phyloP scores from a whole-genome alignment of 108 stramenopile genomes.

The Conticribra weissflogii region DNA sequence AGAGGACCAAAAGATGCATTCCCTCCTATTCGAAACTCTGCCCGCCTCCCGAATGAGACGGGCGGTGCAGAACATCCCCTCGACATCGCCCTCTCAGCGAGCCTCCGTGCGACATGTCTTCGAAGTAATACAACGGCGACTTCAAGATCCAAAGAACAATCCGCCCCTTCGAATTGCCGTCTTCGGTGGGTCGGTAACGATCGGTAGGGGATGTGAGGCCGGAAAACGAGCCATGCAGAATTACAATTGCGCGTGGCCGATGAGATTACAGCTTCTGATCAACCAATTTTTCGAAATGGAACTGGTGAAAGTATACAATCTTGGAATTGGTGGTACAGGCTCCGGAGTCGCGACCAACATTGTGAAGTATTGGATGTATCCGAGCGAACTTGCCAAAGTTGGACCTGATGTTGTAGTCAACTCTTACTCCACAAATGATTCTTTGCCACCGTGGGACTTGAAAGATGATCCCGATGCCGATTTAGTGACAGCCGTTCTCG shows the following conservation, averaged over 20 bases:
- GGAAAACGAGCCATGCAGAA: neutral
- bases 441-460: neutral
- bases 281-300: conserved; percentile 1
- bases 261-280: conserved; percentile 2
- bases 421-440: conserved; percentile 12
- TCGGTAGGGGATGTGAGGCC: conserved; percentile 5
- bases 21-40: neutral
- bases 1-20: neutral
- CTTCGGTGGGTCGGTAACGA: conserved; percentile 30
- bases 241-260: conserved; percentile 22
- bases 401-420: conserved; percentile 11
- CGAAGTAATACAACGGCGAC: conserved; percentile 15
- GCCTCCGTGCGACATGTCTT: conserved; percentile 7
- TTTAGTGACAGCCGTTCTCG: neutral
- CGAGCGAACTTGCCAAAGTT: neutral
- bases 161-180: conserved; percentile 35
- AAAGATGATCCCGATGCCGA: neutral
- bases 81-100: neutral
- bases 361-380: conserved; percentile 11
- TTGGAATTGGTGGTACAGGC: conserved; percentile 13
- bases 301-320: conserved; percentile 13
- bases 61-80: neutral
- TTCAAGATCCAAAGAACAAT: conserved; percentile 14
- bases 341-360: conserved; percentile 4
- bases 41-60: neutral